Conservation (phyloP, 140 eudicot genomes). For the Artemisia princeps region DNA sequence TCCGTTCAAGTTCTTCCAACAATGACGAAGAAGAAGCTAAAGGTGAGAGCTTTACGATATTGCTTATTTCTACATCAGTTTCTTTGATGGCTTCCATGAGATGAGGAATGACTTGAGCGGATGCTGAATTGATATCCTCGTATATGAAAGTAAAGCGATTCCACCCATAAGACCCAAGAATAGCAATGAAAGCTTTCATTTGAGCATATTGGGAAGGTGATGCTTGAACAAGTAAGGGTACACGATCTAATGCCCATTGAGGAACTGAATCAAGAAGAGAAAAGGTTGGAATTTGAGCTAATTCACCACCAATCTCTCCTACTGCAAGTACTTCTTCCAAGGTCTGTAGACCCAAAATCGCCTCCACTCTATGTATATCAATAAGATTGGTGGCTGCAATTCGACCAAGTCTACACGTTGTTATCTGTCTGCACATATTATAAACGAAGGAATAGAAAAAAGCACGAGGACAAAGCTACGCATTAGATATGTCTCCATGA, state of each 20-base stretch:
- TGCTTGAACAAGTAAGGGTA: constrained; percentile 50
- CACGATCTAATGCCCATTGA: constrained; percentile 25
- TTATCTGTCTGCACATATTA: not conserved
- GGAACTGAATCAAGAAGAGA: constrained; percentile 41
- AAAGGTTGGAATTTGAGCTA: constrained; percentile 32
- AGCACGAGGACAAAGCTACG: no score
- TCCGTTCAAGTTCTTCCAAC: constrained; percentile 21
- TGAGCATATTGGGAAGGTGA: constrained; percentile 31
- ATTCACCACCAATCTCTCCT: constrained; percentile 31
- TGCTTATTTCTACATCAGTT: constrained; percentile 24
- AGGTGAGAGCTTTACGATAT: constrained; percentile 24
- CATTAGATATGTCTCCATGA: no score
- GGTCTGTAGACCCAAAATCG: constrained; percentile 40
- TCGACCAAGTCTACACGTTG: no score
- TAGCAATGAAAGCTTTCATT: constrained; percentile 45
- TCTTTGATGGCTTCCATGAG: constrained; percentile 31
- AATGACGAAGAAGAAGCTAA: not conserved
- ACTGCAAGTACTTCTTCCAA: constrained; percentile 37
- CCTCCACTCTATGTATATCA: constrained; percentile 26
- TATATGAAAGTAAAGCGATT: constrained; percentile 27
- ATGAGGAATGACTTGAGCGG: constrained; percentile 24
- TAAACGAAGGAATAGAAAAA: no score
- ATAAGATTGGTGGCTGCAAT: constrained; percentile 50
- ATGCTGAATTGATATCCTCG: constrained; percentile 29
- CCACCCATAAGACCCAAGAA: constrained; percentile 27